These are phyloP conservation scores for Nicotiana otophora DNA, from an alignment of 257 asterid genomes.

Conservation along the genomic window DNA sequence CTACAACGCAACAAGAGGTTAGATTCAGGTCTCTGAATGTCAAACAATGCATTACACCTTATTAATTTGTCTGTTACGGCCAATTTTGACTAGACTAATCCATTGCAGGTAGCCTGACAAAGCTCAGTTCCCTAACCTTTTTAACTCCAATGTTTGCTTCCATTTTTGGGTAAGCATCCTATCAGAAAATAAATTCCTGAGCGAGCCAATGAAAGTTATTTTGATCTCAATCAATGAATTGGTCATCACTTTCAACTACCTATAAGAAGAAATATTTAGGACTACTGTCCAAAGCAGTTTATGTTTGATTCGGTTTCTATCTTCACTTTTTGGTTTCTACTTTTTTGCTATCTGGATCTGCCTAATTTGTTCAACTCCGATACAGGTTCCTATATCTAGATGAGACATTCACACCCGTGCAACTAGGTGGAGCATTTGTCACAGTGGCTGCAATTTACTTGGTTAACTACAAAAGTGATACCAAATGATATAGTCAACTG, in stretches of 20 bases:
- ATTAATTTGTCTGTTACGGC: not conserved
- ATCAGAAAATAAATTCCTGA: not conserved
- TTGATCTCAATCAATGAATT: not conserved
- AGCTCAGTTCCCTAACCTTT: constrained; percentile 91
- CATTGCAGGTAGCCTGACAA: constrained; percentile 85
- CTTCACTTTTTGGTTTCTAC: not conserved
- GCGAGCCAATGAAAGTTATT: not conserved
- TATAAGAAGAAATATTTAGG: not conserved
- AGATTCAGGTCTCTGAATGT: constrained; percentile 10
- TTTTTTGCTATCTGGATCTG: not conserved
- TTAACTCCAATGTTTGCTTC: constrained; percentile 97
- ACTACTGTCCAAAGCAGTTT: not conserved
- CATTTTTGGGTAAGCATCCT: constrained; percentile 64
- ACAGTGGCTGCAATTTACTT: constrained; percentile 77
- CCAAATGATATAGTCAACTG: not conserved
- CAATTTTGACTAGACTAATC: constrained; percentile 18
- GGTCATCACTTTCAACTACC: not conserved
- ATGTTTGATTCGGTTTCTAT: not conserved
- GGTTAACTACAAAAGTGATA: constrained; percentile 62
- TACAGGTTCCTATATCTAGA: constrained; percentile 80
- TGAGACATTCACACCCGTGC: constrained; percentile 75
- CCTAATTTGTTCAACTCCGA: not conserved
- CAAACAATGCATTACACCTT: not conserved
- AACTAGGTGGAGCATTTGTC: constrained; percentile 68
- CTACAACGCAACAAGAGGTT: constrained; percentile 93